Evolutionary conservation across 352 stramenopile genomes (phyloP), one percentile per base, ranked within the genome.

Genomic region (Pythium brachiatum): DNA sequence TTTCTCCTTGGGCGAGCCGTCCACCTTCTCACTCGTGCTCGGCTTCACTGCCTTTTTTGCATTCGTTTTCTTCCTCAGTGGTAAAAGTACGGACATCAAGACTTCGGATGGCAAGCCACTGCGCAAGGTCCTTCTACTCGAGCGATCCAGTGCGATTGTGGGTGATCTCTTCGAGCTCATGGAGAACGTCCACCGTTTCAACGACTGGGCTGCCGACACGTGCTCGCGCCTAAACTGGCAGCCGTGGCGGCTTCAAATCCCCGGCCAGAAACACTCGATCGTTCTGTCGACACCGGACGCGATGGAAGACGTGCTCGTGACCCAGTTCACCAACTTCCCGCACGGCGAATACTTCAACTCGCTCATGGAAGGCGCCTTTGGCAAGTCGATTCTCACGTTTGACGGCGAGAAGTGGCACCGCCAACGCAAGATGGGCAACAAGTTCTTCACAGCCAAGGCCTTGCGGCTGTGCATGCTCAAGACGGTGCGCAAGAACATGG

Each of bases 181-280:
- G 25, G 38, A 53, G 34, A 61, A 81, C 25, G 41, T 39, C 27
- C 57, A 70, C 36, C 73, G 64, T 7, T 68, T 83, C 51, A 62
- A 87, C 67, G 74, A 84, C 62, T 87, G 77, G 74, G 38, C 81
- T 16, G 61, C 66, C 23, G 70, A 66, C 15, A 66, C 25, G n/a
- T 53, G 16, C 15, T 2, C 59, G 3, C 2, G 18, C 13, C 57
- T 65, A 31, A 32, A 59, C 11, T 58, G 57, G 31, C 38, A 68
- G 51, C 52, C 58, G 15, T 79, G 69, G 66, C 21, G 44, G 5
- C 12, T 79, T 20, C 38, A 53, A 21, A 58, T 66, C 8, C 20
- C 52, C 3, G 72, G 72, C 7, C 34, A 48, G 16, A 21, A 46
- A 3, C 44, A 61, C 18, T 27, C 63, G 16, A 25, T 78, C 58